Evolutionary conservation across 2,329 filamentous ascomycete genomes (phyloP).

Genomic region (Cladosporium sp.): DNA sequence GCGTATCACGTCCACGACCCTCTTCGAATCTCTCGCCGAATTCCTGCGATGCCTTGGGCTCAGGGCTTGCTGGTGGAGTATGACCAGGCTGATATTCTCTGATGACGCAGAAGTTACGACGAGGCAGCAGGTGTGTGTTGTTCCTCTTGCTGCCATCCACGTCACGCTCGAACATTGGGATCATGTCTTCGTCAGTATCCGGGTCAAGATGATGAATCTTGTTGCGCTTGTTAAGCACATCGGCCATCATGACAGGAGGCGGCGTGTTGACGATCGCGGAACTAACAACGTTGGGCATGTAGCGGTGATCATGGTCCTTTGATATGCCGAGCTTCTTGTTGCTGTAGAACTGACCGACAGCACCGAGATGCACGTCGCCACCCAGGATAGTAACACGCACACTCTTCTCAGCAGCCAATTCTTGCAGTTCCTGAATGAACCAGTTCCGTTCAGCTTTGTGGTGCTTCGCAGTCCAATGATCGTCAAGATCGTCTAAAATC

Average conservation of each 20-base stretch:
- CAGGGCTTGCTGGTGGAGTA: constrained; percentile 68
- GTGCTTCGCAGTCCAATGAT: constrained; percentile 95
- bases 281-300: constrained; percentile 94
- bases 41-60: constrained; percentile 12
- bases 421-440: constrained; percentile 86
- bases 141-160: constrained; percentile 86
- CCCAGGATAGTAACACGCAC: constrained; percentile 87
- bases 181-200: constrained; percentile 91
- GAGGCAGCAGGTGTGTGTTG: constrained; percentile 82
- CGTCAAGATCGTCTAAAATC: constrained; percentile 85
- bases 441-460: constrained; percentile 87
- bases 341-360: constrained; percentile 91
- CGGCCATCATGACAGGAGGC: constrained; percentile 79
- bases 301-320: constrained; percentile 89
- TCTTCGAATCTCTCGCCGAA: constrained; percentile 15
- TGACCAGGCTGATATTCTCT: constrained; percentile 73
- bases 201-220: constrained; percentile 62
- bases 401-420: constrained; percentile 87
- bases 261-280: constrained; percentile 93
- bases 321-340: constrained; percentile 76
- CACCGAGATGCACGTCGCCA: constrained; percentile 89
- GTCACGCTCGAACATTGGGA: constrained; percentile 84
- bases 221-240: constrained; percentile 90
- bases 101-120: constrained; percentile 95
- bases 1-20: neutral